Base-by-base conservation (phyloP, 768 basidiomycete genomes). In the Calocera cornea region DNA sequence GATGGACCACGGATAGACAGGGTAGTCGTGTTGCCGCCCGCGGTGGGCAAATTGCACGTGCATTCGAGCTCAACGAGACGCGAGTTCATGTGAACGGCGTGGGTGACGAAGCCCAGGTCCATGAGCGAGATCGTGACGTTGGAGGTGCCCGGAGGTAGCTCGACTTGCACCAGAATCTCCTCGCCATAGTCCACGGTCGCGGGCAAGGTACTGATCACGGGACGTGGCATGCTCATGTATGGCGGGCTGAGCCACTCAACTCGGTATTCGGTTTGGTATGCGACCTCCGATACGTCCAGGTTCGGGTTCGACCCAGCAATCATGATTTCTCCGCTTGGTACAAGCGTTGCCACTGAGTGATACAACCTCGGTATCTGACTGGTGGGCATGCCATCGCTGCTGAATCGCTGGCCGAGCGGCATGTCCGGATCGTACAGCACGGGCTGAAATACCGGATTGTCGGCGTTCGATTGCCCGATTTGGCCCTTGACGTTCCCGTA, bases 221-320 rank as follows among this genome's bases (percentile, higher is more conserved):
- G 93, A 36, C 92, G 82, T 14, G 80, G 73, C 71, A 76, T 76
- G 29, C 76, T 74, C 84, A 90, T 86, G 73, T 95, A 98, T 31
- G 89, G 87, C 0, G 95, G 95, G 65, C 81, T 82, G 70, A 95
- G 80, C 82, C 87, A 86, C 74, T 97, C 94, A 34, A 92, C 88
- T 64, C 92, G 82, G 74, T 95, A 95, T 75, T 95, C 91, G 19
- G 92, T 92, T 34, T 87, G 86, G 73, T 89, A 94, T 73, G 79
- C 79, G 44, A 83, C 71, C 33, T 50, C 27, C 65, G 31, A 50
- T 11, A 24, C 79, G 75, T 92, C 89, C 68, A 91, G 75, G 75
- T 92, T 92, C 29, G 90, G 90, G 72, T 90, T 92, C 68, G 89
- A 89, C 36, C 90, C 90, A 22, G 89, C 86, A 67, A 92, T 84